Evolutionary conservation across 179 eudicot species (phyloP).

Genomic region (Silene noctiflora): DNA sequence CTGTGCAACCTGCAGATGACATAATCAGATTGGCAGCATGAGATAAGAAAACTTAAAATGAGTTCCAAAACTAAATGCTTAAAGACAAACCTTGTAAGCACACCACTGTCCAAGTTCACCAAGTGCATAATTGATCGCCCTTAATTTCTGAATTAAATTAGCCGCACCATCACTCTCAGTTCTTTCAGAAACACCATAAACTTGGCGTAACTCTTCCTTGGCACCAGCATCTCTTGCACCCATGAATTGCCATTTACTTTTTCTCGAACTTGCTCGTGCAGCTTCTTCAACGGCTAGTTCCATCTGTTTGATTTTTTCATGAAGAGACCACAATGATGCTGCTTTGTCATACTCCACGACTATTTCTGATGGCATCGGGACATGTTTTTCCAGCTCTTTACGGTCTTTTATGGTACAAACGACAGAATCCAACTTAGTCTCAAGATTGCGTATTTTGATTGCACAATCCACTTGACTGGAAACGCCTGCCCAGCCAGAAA

Average conservation of each 20-base stretch:
- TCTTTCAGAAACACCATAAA: constrained; percentile 98
- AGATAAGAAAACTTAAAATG: constrained; percentile 12
- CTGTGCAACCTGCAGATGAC: constrained; percentile 75
- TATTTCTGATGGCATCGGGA: constrained; percentile 95
- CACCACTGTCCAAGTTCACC: constrained; percentile 99
- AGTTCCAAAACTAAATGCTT: constrained; percentile 12
- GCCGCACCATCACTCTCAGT: constrained; percentile 99
- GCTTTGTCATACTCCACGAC: constrained; percentile 96
- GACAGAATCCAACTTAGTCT: constrained; percentile 83
- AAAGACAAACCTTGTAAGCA: constrained; percentile 74
- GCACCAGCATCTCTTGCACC: constrained; percentile 99
- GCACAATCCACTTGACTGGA: constrained; percentile 99
- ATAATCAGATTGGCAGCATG: neutral
- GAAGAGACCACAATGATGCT: constrained; percentile 80
- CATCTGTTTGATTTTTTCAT: constrained; percentile 93
- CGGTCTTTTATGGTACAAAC: constrained; percentile 98
- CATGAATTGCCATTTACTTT: constrained; percentile 99
- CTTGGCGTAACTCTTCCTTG: constrained; percentile 91
- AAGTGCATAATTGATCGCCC: constrained; percentile 95
- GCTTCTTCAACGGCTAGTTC: constrained; percentile 86
- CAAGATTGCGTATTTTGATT: constrained; percentile 89
- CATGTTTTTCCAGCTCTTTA: constrained; percentile 90
- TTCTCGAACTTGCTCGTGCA: constrained; percentile 83
- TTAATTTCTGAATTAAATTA: constrained; percentile 89
- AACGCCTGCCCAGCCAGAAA: constrained; percentile 59